Evolutionary conservation across 768 basidiomycete genomes (phyloP), one percentile per base, ranked within the genome.

Genomic region (Suillus fuscotomentosus): DNA sequence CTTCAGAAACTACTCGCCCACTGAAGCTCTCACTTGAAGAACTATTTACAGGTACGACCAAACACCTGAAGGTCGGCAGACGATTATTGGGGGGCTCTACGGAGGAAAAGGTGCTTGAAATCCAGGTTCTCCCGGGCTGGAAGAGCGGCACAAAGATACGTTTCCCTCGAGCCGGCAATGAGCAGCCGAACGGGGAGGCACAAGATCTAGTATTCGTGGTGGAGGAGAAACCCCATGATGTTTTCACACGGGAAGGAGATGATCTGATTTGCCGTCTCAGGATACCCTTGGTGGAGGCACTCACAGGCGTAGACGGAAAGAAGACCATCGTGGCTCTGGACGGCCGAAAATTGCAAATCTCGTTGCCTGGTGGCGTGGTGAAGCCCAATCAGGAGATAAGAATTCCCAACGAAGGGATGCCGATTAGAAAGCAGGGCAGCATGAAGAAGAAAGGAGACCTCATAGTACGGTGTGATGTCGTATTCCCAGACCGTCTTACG

Each of bases 181-280:
- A 95, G 70, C 82, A 83, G 60, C 72, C 79, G 14, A 75, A 66
- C 41, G 89, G 90, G 13, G 89, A 89, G 54, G 75, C 90, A 15
- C 94, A 95, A 71, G 94, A 96, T 74, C 83, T 99, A n/a, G 95
- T 95, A 39, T 98, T 99, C 73, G 87, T 97, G 55, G 87, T 97
- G n/a, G 96, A 97, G 76, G 95, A 98, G 78, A 98, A 97, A 77
- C 88, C 90, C 10, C 93, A 99, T 75, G 76, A 83, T 0, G 75
- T 81, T 20, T 97, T 93, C 77, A 83, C 79, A 64, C 84, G 96
- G 27, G 88, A 91, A 9, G 94, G 90, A 39, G 91, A 97, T 77
- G 88, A 97, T 74, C 84, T 98, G 54, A 72, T 84, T 51, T 83
- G 83, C 64, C 81, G 73, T 22, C 62, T 91, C 48, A 80, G 83